These are phyloP conservation scores for Cicer bijugum DNA, from an alignment of 306 rosid genomes.

Conservation along the genomic window DNA sequence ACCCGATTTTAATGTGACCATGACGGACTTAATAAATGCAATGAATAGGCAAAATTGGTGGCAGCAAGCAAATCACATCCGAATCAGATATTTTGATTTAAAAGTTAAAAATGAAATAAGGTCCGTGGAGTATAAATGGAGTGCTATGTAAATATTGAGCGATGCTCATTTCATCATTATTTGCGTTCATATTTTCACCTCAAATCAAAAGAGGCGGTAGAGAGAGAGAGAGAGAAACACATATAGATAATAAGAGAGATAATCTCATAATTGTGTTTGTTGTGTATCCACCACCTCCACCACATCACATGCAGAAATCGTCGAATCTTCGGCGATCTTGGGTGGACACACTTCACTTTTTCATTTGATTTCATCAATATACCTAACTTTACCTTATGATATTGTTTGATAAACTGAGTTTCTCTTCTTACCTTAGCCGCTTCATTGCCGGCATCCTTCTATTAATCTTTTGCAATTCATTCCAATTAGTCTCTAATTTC, in stretches of 20 bases:
- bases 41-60: too few relatives aligned
- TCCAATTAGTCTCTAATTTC: constrained; percentile 61
- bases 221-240: constrained; percentile 14
- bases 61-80: too few relatives aligned
- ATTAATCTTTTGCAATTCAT: constrained; percentile 58
- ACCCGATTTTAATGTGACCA: too few relatives aligned
- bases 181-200: neutral
- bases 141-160: neutral
- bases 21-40: too few relatives aligned
- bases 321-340: constrained; percentile 39
- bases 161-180: neutral
- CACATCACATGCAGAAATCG: constrained; percentile 46
- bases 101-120: neutral
- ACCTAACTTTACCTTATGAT: constrained; percentile 48
- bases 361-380: neutral
- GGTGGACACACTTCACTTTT: constrained; percentile 1
- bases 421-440: constrained; percentile 62
- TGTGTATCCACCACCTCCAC: constrained; percentile 19
- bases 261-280: neutral
- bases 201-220: neutral
- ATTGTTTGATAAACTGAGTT: constrained; percentile 51
- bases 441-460: constrained; percentile 65
- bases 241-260: neutral
- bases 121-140: constrained; percentile 7
- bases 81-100: neutral